Conservation (phyloP, 176 grass and related monocot genomes). For the Zoysia pacifica region DNA sequence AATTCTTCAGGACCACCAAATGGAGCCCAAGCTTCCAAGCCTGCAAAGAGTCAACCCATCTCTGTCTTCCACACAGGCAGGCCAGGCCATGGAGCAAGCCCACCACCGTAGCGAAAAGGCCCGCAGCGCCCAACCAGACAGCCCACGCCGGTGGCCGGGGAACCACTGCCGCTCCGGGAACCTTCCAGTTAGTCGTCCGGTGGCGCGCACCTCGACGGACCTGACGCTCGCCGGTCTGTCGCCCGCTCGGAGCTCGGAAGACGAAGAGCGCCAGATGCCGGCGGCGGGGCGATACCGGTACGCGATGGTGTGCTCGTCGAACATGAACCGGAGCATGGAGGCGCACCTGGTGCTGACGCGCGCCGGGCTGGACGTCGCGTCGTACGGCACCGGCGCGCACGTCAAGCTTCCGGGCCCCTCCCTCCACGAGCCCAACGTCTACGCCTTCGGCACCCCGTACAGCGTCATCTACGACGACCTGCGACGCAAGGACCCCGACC, state of each 20-base stretch:
- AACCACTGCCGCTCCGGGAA: too few relatives aligned
- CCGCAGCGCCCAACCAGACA: too few relatives aligned
- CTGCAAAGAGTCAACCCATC: too few relatives aligned
- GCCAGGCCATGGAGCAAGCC: too few relatives aligned
- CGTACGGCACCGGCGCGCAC: slow-evolving; percentile 81
- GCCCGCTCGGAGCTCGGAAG: neutral
- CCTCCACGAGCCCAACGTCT: slow-evolving; percentile 82
- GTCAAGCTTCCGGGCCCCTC: slow-evolving; percentile 84
- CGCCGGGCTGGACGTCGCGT: slow-evolving; percentile 67
- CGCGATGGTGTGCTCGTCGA: slow-evolving; percentile 2
- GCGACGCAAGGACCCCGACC: slow-evolving; percentile 68
- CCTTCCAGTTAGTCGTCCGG: too few relatives aligned
- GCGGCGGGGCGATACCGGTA: slow-evolving; percentile 41
- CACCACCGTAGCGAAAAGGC: too few relatives aligned
- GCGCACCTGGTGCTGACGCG: slow-evolving; percentile 68
- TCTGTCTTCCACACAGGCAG: too few relatives aligned
- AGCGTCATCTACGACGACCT: slow-evolving; percentile 76
- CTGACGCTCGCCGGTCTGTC: too few relatives aligned
- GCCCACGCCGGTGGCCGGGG: too few relatives aligned
- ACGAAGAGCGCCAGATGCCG: neutral
- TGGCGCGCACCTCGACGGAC: too few relatives aligned
- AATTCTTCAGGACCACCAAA: too few relatives aligned
- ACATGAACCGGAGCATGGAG: slow-evolving; percentile 89
- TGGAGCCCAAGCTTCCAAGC: too few relatives aligned
- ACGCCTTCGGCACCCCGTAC: slow-evolving; percentile 81